Evolutionary conservation across 2,329 filamentous ascomycete genomes (phyloP).

Genomic region (Aureobasidium sp.): DNA sequence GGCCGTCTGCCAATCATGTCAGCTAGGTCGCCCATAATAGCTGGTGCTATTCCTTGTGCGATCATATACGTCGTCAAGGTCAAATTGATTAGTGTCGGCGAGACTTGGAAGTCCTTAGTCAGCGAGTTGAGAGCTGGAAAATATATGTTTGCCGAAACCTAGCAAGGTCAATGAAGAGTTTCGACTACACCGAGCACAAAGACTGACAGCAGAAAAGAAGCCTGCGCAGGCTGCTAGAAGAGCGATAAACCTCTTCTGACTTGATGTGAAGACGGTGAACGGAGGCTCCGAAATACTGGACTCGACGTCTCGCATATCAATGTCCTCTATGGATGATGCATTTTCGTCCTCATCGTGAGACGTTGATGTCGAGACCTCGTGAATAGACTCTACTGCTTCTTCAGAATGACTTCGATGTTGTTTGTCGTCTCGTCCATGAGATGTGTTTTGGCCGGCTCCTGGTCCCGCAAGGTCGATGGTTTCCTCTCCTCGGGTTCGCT

Average conservation of each 20-base stretch:
- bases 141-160: conserved; percentile 41
- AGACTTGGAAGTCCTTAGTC: conserved; percentile 13
- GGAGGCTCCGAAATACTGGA: conserved; percentile 13
- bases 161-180: too few relatives aligned
- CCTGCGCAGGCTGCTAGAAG: conserved; percentile 42
- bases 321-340: background rate
- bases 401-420: background rate
- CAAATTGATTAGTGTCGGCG: conserved; percentile 13
- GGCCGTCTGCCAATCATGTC: conserved; percentile 44
- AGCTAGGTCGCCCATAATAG: conserved; percentile 43
- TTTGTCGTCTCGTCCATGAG: background rate
- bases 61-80: conserved; percentile 16
- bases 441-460: background rate
- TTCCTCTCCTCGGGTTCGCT: background rate
- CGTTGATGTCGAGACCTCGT: background rate
- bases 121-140: conserved; percentile 15
- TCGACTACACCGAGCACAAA: too few relatives aligned
- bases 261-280: conserved; percentile 30
- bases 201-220: conserved; percentile 39
- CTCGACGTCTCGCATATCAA: conserved; percentile 16
- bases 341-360: background rate
- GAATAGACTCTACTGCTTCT: background rate
- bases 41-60: conserved; percentile 45
- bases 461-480: too few relatives aligned
- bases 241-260: conserved; percentile 39